phyloP scores from a whole-genome alignment of 768 basidiomycete species.

The Boletus barrowsii region DNA sequence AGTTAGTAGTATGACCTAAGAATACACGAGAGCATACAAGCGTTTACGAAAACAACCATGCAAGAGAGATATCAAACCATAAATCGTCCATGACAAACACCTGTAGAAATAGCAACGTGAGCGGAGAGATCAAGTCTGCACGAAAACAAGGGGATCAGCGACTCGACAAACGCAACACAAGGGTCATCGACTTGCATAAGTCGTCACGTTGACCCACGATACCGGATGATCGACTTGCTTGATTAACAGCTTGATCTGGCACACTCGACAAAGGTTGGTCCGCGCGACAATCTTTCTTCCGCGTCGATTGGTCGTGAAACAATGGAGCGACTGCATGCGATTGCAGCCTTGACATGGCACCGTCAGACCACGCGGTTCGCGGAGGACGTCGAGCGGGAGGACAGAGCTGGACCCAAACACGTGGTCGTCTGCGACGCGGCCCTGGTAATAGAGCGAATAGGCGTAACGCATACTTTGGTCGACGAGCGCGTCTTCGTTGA shows the following conservation, averaged over 20 bases:
- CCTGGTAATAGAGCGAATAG: slow-evolving; percentile 26
- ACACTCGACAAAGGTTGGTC: slow-evolving; percentile 26
- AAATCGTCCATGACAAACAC: not conserved
- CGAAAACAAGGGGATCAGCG: slow-evolving; percentile 4
- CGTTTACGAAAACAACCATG: not conserved
- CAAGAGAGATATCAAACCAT: not conserved
- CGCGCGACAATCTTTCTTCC: slow-evolving; percentile 20
- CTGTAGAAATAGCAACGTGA: not conserved
- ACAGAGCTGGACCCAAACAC: slow-evolving; percentile 21
- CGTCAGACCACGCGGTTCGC: slow-evolving; percentile 23
- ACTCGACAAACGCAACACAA: not conserved
- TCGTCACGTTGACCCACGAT: slow-evolving; percentile 19
- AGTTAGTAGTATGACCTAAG: no score
- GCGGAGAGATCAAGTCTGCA: slow-evolving; percentile 7
- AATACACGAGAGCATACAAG: not conserved
- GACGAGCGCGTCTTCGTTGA: slow-evolving; percentile 12
- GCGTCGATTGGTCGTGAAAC: slow-evolving; percentile 19
- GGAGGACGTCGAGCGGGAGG: slow-evolving; percentile 27
- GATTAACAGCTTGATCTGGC: slow-evolving; percentile 32
- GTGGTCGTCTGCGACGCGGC: slow-evolving; percentile 24
- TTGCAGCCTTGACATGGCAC: slow-evolving; percentile 26
- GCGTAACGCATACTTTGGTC: slow-evolving; percentile 31
- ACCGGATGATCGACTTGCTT: slow-evolving; percentile 20
- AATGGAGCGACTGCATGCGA: slow-evolving; percentile 28
- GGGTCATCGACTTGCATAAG: slow-evolving; percentile 10